Evolutionary conservation across 352 stramenopile species (phyloP).

Genomic region (Phytophthora fragariae): DNA sequence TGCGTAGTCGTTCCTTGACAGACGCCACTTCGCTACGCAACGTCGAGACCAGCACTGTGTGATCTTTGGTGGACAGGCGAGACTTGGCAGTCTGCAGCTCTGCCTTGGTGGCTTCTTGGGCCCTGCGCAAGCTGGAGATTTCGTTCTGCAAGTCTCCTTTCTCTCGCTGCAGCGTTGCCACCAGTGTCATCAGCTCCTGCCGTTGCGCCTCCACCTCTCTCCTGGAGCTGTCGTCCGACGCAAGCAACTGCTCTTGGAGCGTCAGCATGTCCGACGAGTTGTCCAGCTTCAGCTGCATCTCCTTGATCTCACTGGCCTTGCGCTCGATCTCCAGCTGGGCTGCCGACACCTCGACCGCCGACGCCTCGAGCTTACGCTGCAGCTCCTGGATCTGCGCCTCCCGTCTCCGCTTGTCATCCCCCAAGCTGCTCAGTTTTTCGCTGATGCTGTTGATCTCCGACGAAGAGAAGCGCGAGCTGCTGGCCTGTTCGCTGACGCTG

Average conservation of each 20-base stretch:
- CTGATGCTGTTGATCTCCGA: conserved; percentile 41
- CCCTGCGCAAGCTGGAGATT: conserved; percentile 30
- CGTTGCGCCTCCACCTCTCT: conserved; percentile 56
- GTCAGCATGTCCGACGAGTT: conserved; percentile 47
- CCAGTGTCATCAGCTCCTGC: conserved; percentile 50
- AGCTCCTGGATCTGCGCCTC: conserved; percentile 44
- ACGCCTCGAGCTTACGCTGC: conserved; percentile 44
- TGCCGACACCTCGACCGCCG: conserved; percentile 28
- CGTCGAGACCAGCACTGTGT: conserved; percentile 65
- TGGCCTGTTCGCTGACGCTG: conserved; percentile 10
- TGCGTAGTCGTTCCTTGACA: conserved; percentile 66
- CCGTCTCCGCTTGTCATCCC: conserved; percentile 41
- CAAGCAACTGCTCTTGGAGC: conserved; percentile 59
- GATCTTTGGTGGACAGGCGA: conserved; percentile 56
- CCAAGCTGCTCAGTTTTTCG: conserved; percentile 43
- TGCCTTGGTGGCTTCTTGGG: conserved; percentile 34
- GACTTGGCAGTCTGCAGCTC: conserved; percentile 52
- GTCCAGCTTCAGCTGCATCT: conserved; percentile 62
- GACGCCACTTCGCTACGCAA: conserved; percentile 65
- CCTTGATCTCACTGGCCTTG: conserved; percentile 56
- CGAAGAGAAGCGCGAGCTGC: conserved; percentile 30
- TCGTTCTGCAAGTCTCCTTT: conserved; percentile 44
- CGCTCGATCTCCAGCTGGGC: conserved; percentile 49
- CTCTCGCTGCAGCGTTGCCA: conserved; percentile 54
- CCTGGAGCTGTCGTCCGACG: conserved; percentile 49